These are phyloP conservation scores for Tillandsia fasciculata DNA, from an alignment of 176 grass and related monocot species.

Conservation along the genomic window DNA sequence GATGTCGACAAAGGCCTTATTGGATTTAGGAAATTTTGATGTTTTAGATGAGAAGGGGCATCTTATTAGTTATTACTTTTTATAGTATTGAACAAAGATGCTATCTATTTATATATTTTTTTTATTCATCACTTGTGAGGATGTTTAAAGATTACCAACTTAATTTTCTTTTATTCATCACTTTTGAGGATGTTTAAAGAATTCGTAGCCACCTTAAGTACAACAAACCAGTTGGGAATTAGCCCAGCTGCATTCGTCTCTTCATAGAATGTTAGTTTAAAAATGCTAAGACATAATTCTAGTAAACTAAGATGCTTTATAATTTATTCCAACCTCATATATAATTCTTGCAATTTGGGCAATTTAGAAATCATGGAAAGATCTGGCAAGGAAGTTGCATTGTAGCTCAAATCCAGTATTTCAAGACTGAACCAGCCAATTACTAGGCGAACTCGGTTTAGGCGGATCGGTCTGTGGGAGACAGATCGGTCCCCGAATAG, in stretches of 20 bases:
- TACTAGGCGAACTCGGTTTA: too few species aligned
- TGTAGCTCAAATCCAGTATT: slow-evolving; percentile 86
- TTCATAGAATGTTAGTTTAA: slow-evolving; percentile 20
- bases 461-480: too few species aligned
- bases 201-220: slow-evolving; percentile 43
- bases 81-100: too few species aligned
- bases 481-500: too few species aligned
- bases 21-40: too few species aligned
- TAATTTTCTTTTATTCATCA: too few species aligned
- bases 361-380: slow-evolving; percentile 51
- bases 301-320: slow-evolving; percentile 14
- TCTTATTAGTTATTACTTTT: too few species aligned
- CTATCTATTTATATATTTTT: too few species aligned
- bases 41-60: too few species aligned
- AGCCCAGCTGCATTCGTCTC: slow-evolving; percentile 68
- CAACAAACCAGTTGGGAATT: slow-evolving; percentile 58
- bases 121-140: too few species aligned
- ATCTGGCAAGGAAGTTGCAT: slow-evolving; percentile 49
- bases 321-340: slow-evolving; percentile 59
- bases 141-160: too few species aligned
- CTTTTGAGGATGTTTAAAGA: slow-evolving; percentile 12
- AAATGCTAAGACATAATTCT: neutral
- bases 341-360: slow-evolving; percentile 55
- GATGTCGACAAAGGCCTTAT: too few species aligned
- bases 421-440: slow-evolving; percentile 27